Base-by-base conservation (phyloP, 1,284 basidiomycete genomes). In the Leccinum pachyderme region DNA sequence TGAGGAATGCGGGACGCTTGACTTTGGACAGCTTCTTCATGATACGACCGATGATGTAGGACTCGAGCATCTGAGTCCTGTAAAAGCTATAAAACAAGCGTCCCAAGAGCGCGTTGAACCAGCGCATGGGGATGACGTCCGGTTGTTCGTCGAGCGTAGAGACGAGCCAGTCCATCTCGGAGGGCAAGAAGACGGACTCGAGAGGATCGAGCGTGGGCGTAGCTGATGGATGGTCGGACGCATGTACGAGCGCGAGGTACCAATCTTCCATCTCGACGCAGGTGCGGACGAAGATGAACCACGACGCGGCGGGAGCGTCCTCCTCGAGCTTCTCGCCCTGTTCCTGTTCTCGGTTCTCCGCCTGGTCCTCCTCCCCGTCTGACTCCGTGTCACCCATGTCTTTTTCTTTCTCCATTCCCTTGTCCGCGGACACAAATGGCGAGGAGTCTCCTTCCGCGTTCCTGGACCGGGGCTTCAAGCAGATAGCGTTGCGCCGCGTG, bases 1-100 rank as follows among this genome's bases (percentile, higher is more conserved):
- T 84, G 29, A 99, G 82, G 71, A 96, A 93, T 3, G 81, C 77
- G 0, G 95, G 95, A 5, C 89, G 87, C 66, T 93, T 93, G 65
- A 98, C 87, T 69, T 93, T 94, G 32, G 87, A 83, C 22, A 99
- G 77, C 69, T 98, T 98, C 76, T 92, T 93, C 86, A 95, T 96
- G 58, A 98, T 81, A 51, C 91, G 85, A 41, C 82, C 81, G 59
- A 95, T 91, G 72, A 99, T 93, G 69, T 88, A 90, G 53, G 82
- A 77, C 67, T 97, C 93, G 54, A 97, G 77, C 44, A 77, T 77
- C 46, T 88, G 81, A 0, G 95, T 97, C 57, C 85, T 85, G 72
- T 97, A 96, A 66, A 92, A 86, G 61, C 89, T 91, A 74, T 96
- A 91, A 77, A 98, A 98, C 43, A 98, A 71, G 22, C 96, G 87